Conservation (phyloP, 495 filamentous ascomycete genomes). For the Paragyromitra xinjiangensis region DNA sequence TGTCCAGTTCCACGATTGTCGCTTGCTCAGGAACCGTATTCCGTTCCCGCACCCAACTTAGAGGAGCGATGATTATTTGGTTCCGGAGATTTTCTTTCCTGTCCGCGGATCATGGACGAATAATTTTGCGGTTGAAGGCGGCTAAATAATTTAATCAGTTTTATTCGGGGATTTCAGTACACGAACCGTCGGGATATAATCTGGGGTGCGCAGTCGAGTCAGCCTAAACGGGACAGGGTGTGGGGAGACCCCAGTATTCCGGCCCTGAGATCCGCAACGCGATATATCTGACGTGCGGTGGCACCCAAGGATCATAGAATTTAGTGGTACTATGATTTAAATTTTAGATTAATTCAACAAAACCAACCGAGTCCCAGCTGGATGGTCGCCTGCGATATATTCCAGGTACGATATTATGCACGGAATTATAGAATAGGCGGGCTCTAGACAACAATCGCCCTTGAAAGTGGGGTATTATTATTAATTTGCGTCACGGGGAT, state of each 20-base stretch:
- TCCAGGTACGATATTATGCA: conserved; percentile 24
- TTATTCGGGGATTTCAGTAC: conserved; percentile 22
- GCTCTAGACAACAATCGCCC: conserved; percentile 4
- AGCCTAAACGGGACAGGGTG: conserved; percentile 31
- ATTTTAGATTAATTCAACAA: background rate
- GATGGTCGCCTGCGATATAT: conserved; percentile 18
- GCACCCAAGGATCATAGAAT: conserved; percentile 11
- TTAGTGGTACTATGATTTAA: background rate
- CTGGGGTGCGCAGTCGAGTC: conserved; percentile 20
- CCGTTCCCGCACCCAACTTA: conserved; percentile 12
- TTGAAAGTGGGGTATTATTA: conserved; percentile 5
- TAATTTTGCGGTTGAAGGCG: conserved; percentile 7
- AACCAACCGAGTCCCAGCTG: conserved; percentile 23
- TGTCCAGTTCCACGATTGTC: background rate
- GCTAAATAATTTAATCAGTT: conserved; percentile 17
- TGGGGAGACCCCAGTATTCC: conserved; percentile 39
- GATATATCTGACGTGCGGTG: conserved; percentile 24
- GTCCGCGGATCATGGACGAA: conserved; percentile 35
- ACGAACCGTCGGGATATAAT: conserved; percentile 22
- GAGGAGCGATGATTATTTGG: conserved; percentile 30
- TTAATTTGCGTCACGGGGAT: conserved; percentile 10
- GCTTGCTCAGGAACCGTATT: conserved; percentile 31
- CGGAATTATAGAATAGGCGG: background rate
- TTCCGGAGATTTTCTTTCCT: conserved; percentile 40
- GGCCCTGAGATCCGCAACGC: conserved; percentile 45